Base-by-base conservation (phyloP, 345 rosid genomes). In the Boechera retrofracta region DNA sequence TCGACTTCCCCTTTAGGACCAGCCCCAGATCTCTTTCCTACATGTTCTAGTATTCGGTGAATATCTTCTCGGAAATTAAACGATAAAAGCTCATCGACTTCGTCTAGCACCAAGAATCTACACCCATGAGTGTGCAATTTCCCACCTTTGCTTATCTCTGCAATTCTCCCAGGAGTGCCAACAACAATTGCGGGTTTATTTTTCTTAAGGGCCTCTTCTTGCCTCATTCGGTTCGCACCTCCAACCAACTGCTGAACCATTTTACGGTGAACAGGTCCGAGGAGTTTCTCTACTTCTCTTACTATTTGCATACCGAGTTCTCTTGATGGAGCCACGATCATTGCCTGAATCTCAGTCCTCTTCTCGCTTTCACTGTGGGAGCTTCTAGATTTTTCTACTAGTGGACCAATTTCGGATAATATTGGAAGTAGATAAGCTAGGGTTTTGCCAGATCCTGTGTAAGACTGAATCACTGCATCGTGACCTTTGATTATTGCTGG, bases 291-390 rank as follows among this genome's bases (percentile, higher is more conserved):
- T 4, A 90, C 64, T 86, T 89, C 98, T 82, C 99, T 87, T 73
- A 95, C 91, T 29, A 92, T 95, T 76, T 95, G 99, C 98, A 95
- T 92, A 39, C 89, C 99, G 38, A 95, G 82, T 82, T 90, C 98
- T 82, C 99, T 86, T 45, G 99, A 95, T 1, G 98, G 96, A 77
- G 99, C 99, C 76, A 95, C 94, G 18, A 92, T 85, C 66, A 95
- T 91, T 24, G 96, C 99, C 78, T 90, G 90, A 53, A 95, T 88
- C 38, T 87, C 97, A 6, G 65, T 33, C 68, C 81, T 89, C 82
- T 84, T 87, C 33, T 79, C 85, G 16, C 52, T 38, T 49, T 81
- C 91, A 73, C 61, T 72, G 10, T 65, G 36, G 13, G 70, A 77
- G 75, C 69, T 81, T 11, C 75, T 52, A 75, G 86, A 79, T 59